Percentiles rank a stretch among this genome's conserved stretches.
Conservation (phyloP, 257 asterid species). For the Nicotiana tomentosiformis region DNA sequence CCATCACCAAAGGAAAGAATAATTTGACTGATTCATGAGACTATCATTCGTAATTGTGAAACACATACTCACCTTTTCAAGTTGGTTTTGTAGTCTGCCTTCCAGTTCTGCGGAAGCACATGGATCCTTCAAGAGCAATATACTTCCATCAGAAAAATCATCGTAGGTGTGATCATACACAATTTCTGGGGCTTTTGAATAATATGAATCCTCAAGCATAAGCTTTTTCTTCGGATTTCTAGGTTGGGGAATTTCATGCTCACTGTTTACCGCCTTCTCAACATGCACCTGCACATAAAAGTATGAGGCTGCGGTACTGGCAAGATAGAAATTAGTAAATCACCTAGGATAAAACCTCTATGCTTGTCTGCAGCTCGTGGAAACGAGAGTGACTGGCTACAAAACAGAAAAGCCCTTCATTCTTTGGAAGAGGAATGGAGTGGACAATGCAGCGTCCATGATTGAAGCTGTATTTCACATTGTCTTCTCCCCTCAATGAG, state of each 20-base stretch:
- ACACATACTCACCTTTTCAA: neutral
- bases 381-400: conserved; percentile 49
- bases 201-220: conserved; percentile 7
- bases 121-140: neutral
- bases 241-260: conserved; percentile 12
- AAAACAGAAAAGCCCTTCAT: conserved; percentile 38
- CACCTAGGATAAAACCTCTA: conserved; percentile 40
- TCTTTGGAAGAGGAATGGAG: conserved; percentile 42
- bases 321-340: neutral
- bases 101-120: conserved; percentile 10
- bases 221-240: neutral
- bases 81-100: neutral
- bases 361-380: conserved; percentile 36
- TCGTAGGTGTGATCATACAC: neutral
- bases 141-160: conserved; percentile 9
- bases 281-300: conserved; percentile 34
- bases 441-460: conserved; percentile 50
- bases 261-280: conserved; percentile 4
- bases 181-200: conserved; percentile 12
- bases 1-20: neutral
- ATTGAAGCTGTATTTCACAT: conserved; percentile 39
- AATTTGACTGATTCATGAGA: neutral
- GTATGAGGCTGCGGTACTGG: neutral
- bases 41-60: neutral
- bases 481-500: conserved; percentile 33